These are phyloP conservation scores for Porpolomopsis calyptriformis DNA, from an alignment of 768 basidiomycete species.

Conservation along the genomic window DNA sequence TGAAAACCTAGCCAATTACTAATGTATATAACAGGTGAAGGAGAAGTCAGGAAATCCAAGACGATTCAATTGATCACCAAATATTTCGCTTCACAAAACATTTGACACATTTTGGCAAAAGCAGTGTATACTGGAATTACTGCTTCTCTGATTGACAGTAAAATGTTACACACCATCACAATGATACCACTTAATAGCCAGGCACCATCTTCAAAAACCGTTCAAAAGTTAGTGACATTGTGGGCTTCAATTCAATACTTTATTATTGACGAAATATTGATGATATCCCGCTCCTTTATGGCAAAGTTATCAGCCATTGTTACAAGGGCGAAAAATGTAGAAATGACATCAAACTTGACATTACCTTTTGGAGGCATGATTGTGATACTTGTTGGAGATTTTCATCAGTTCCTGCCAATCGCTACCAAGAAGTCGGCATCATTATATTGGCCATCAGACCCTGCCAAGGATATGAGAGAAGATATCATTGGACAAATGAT, in stretches of 20 bases:
- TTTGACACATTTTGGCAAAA: constrained; percentile 7
- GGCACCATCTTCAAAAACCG: too few relatives aligned
- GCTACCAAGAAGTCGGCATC: constrained; percentile 19
- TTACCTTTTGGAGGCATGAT: constrained; percentile 31
- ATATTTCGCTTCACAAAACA: constrained; percentile 22
- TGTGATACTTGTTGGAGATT: constrained; percentile 26
- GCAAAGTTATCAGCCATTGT: neutral
- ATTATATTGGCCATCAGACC: constrained; percentile 9
- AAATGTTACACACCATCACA: neutral
- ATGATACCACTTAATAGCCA: neutral
- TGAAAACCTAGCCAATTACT: constrained; percentile 19
- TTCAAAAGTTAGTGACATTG: neutral
- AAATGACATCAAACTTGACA: neutral
- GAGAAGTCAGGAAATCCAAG: constrained; percentile 34
- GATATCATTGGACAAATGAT: constrained; percentile 12
- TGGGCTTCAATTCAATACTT: neutral
- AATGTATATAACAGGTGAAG: constrained; percentile 32
- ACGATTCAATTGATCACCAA: constrained; percentile 29
- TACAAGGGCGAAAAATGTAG: constrained; percentile 3
- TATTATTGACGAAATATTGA: constrained; percentile 6
- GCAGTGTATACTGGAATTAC: constrained; percentile 22
- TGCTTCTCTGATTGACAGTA: neutral
- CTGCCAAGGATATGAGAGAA: constrained; percentile 3
- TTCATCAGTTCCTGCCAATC: constrained; percentile 26
- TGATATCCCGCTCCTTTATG: constrained; percentile 2